A percentile compares a stretch with the other conserved stretches of the same genome.
Evolutionary conservation across 345 rosid genomes (phyloP).

Genomic region (Nephelium lappaceum): DNA sequence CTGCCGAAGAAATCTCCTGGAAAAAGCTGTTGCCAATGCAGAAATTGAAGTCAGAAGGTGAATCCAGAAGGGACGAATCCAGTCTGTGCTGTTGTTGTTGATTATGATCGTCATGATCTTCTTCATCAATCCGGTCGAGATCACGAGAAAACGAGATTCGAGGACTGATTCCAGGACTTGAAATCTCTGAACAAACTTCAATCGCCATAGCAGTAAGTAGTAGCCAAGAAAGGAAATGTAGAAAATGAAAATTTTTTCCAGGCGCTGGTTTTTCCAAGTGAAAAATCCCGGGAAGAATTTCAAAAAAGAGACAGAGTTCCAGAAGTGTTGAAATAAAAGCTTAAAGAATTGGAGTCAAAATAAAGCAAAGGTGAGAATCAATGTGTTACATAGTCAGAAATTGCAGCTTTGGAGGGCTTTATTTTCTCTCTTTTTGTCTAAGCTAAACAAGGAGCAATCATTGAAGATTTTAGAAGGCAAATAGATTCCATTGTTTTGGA

Average conservation of each 20-base stretch:
- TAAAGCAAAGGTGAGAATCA: not conserved
- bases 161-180: constrained; percentile 63
- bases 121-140: constrained; percentile 39
- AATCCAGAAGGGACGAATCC: constrained; percentile 55
- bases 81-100: constrained; percentile 26
- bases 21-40: constrained; percentile 46
- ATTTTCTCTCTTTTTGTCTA: constrained; percentile 20
- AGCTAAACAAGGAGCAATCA: not conserved
- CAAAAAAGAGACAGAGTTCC: constrained; percentile 5
- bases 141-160: constrained; percentile 79
- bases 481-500: constrained; percentile 22
- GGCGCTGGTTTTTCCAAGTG: not conserved
- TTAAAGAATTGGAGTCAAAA: constrained; percentile 33
- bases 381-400: constrained; percentile 48
- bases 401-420: constrained; percentile 47
- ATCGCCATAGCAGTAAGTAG: constrained; percentile 54
- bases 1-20: constrained; percentile 72
- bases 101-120: constrained; percentile 8
- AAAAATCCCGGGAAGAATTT: constrained; percentile 38
- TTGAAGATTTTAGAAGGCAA: constrained; percentile 21
- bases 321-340: constrained; percentile 16
- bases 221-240: not conserved
- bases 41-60: constrained; percentile 67
- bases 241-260: not conserved
- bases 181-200: constrained; percentile 72